Evolutionary conservation across 441 rosid species (phyloP).

Genomic region (Adansonia gregorii): DNA sequence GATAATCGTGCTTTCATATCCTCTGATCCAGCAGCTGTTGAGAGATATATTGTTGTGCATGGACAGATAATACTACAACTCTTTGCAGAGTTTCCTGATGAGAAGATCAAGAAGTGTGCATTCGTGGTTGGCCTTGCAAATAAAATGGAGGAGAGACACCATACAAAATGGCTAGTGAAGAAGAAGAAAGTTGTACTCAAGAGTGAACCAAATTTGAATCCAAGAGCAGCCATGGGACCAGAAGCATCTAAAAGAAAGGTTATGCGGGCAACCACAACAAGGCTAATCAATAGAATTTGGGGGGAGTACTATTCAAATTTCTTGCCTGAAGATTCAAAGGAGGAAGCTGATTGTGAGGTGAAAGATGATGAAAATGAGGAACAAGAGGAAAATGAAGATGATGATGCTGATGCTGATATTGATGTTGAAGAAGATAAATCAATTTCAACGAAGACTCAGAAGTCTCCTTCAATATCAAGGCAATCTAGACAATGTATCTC

Average conservation of each 20-base stretch:
- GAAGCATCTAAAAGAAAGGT: constrained; percentile 59
- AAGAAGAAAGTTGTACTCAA: constrained; percentile 54
- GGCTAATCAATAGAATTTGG: constrained; percentile 80
- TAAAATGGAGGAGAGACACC: constrained; percentile 76
- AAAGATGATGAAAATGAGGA: constrained; percentile 61
- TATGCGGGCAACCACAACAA: constrained; percentile 87
- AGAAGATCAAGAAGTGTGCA: constrained; percentile 55
- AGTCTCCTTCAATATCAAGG: constrained; percentile 18
- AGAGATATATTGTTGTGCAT: constrained; percentile 76
- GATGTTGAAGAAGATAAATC: constrained; percentile 8
- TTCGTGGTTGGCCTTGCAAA: constrained; percentile 60
- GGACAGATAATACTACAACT: constrained; percentile 76
- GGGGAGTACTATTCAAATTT: constrained; percentile 78
- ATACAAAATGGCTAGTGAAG: constrained; percentile 70
- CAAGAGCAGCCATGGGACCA: constrained; percentile 63
- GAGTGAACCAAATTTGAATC: constrained; percentile 61
- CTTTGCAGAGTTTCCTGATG: constrained; percentile 63
- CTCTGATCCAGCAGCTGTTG: constrained; percentile 53
- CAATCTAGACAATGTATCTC: constrained; percentile 29
- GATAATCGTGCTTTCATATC: constrained; percentile 62
- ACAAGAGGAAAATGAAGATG: constrained; percentile 48
- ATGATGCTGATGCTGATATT: constrained; percentile 22
- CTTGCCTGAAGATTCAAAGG: constrained; percentile 61
- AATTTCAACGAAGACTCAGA: constrained; percentile 1
- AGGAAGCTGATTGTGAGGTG: constrained; percentile 42